A percentile compares a stretch with the other conserved stretches of the same genome.
Evolutionary conservation across 2,329 filamentous ascomycete genomes (phyloP).

Genomic region (Amauroascus verrucosus): DNA sequence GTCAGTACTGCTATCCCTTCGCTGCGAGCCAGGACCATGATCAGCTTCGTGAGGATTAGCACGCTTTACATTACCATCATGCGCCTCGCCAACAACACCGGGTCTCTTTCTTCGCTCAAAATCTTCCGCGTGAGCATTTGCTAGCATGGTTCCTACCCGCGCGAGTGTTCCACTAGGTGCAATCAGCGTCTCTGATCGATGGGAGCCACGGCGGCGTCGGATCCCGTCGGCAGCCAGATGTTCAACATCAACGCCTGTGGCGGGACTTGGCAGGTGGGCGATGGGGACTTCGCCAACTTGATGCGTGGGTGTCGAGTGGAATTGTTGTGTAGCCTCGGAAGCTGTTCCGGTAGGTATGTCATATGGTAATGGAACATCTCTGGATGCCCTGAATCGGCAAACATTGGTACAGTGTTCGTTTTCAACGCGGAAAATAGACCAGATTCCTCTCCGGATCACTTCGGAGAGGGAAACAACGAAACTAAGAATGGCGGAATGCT

Average conservation of each 20-base stretch:
- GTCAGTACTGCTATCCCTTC: slow-evolving; percentile 27
- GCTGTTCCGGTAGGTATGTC: slow-evolving; percentile 30
- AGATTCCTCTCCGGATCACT: slow-evolving; percentile 74
- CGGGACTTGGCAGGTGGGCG: background rate
- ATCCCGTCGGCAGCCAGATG: slow-evolving; percentile 10
- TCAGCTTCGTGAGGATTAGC: slow-evolving; percentile 19
- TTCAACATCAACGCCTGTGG: slow-evolving; percentile 20
- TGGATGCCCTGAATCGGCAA: slow-evolving; percentile 73
- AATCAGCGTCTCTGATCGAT: slow-evolving; percentile 20
- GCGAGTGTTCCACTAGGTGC: slow-evolving; percentile 30
- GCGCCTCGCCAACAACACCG: slow-evolving; percentile 29
- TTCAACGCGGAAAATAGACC: slow-evolving; percentile 88
- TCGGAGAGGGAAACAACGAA: slow-evolving; percentile 73
- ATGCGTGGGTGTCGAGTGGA: background rate
- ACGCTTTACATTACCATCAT: slow-evolving; percentile 23
- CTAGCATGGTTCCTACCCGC: slow-evolving; percentile 59
- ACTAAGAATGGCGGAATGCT: slow-evolving; percentile 72
- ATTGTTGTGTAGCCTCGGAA: background rate
- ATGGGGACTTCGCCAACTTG: background rate
- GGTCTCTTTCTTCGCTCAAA: slow-evolving; percentile 68
- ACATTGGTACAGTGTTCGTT: slow-evolving; percentile 97
- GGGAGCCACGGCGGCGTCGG: slow-evolving; percentile 17
- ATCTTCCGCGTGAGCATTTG: slow-evolving; percentile 77
- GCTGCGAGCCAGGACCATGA: slow-evolving; percentile 26
- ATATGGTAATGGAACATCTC: slow-evolving; percentile 82